phyloP scores from a whole-genome alignment of 1,139 yeast genomes.

The Geotrichum australiense region DNA sequence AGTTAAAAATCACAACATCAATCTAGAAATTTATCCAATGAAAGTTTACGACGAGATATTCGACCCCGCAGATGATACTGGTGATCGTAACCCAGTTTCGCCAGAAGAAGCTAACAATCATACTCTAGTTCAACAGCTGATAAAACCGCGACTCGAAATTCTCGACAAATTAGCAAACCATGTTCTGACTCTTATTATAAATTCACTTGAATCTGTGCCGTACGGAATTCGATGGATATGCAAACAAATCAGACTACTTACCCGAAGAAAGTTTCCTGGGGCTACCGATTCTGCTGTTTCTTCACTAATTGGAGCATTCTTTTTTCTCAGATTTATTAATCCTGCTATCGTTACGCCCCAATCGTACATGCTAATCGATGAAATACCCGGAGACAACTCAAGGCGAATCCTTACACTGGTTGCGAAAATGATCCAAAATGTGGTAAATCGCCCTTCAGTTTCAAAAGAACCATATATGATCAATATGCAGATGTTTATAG shows the following conservation, averaged over 20 bases:
- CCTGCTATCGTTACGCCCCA: constrained; percentile 95
- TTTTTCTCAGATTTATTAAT: constrained; percentile 76
- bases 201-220: constrained; percentile 56
- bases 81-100: constrained; percentile 20
- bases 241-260: constrained; percentile 58
- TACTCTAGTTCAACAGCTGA: constrained; percentile 30
- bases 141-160: constrained; percentile 32
- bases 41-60: constrained; percentile 34
- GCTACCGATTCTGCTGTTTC: constrained; percentile 49
- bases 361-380: constrained; percentile 43
- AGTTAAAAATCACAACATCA: constrained; percentile 29
- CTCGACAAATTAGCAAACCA: constrained; percentile 45
- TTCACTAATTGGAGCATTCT: constrained; percentile 63
- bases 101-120: constrained; percentile 34
- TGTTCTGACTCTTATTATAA: constrained; percentile 55
- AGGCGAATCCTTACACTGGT: constrained; percentile 72
- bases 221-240: constrained; percentile 68
- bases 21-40: constrained; percentile 36
- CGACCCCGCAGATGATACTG: constrained; percentile 25
- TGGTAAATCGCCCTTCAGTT: constrained; percentile 57
- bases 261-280: constrained; percentile 59
- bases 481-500: constrained; percentile 30
- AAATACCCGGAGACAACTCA: constrained; percentile 38
- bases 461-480: constrained; percentile 37
- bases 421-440: constrained; percentile 78